These are phyloP conservation scores for Candida maesae DNA, from an alignment of 805 yeast genomes.

Conservation along the genomic window DNA sequence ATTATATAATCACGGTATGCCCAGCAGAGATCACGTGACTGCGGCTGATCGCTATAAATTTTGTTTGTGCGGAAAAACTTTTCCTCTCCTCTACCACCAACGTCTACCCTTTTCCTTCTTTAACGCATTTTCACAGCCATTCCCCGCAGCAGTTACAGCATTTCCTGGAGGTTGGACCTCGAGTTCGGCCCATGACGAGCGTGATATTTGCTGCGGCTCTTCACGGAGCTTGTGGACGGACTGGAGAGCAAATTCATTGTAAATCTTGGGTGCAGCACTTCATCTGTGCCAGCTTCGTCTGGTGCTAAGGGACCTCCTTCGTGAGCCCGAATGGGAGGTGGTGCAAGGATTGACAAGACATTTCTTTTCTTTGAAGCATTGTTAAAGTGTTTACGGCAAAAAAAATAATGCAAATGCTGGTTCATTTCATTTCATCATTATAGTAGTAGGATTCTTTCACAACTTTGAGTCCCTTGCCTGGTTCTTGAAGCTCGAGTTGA, in stretches of 20 bases:
- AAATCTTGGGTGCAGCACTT: constrained; percentile 74
- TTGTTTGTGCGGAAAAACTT: too few species aligned
- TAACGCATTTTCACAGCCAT: constrained; percentile 65
- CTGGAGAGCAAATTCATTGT: constrained; percentile 58
- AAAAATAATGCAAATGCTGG: not conserved
- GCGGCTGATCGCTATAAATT: too few species aligned
- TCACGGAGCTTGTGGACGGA: constrained; percentile 36
- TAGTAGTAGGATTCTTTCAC: not conserved
- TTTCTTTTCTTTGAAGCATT: too few species aligned
- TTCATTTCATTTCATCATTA: not conserved
- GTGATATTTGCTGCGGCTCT: constrained; percentile 42
- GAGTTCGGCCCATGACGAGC: constrained; percentile 69
- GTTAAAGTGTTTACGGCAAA: too few species aligned
- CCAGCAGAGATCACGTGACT: too few species aligned
- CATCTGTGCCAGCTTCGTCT: constrained; percentile 46
- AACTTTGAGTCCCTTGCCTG: constrained; percentile 20
- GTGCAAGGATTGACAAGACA: constrained; percentile 47
- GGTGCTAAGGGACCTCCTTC: constrained; percentile 67
- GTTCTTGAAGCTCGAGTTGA: constrained; percentile 76
- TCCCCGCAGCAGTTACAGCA: constrained; percentile 55
- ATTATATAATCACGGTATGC: too few species aligned
- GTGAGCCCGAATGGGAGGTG: constrained; percentile 71
- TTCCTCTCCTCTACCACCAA: not conserved
- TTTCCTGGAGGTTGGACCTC: constrained; percentile 67
- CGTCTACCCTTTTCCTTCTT: too few species aligned